Evolutionary conservation across 1,284 basidiomycete genomes (phyloP), one percentile per base, ranked within the genome.

Genomic region (Phlebopus sp.): DNA sequence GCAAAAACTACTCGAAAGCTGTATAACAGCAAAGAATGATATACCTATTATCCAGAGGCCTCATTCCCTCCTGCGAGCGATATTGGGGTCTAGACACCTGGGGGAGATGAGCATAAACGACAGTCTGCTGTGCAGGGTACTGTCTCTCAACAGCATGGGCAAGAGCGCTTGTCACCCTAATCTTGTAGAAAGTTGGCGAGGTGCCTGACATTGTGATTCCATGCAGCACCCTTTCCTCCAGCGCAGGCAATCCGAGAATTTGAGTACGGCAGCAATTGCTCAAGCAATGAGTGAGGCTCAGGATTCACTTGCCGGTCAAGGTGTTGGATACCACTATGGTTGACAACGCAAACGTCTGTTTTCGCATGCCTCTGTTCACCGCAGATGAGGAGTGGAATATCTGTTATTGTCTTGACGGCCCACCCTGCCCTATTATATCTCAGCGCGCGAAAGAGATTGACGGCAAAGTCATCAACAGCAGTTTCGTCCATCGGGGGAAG

Each of bases 281-380:
- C 57, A 56, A 5, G 67, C 64, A 35, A 70, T 64, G 18, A 70
- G 56, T 66, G 60, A 14, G 65, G 55, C 36, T 62, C 57, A 8
- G 64, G 60, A 44, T 67, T 69, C 50, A 64, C 61, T 50, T 67
- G 62, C 37, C 64, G 63, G 14, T 69, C 55, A n/a, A 69, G 47
- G 19, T 68, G 59, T 2, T 64, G 19, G 32, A 62, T 54, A 14
- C 52, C 45, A 31, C 23, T 31, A 10, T 43, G 32, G 39, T 64
- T 51, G 23, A 67, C 50, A 34, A 70, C 14, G 46, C 60, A 68
- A 6, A 69, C 56, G 39, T 69, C 63, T 2, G 60, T 52, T 40
- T 63, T 55, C 5, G 56, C 58, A 25, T 53, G 37, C 7, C 48
- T 50, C 14, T 45, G 15, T 43, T 60, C 49, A 11, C 63, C 65